Conservation (phyloP, 2,329 filamentous ascomycete genomes). For the Elsinoe necatrix region DNA sequence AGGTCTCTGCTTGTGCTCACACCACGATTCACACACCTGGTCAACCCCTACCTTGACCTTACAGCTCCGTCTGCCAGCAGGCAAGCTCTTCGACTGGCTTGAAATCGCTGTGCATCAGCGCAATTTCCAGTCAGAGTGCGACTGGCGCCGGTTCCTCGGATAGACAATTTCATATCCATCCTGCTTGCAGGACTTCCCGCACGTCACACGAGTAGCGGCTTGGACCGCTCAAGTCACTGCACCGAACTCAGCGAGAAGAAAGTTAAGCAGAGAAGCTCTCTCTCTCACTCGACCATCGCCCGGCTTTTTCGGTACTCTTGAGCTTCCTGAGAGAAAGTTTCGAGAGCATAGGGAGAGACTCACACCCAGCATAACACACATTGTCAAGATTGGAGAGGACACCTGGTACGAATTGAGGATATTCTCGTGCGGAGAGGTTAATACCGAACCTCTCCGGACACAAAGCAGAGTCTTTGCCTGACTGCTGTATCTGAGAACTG, state of each 20-base stretch:
- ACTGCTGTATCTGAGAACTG: not conserved
- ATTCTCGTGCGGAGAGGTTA: slow-evolving; percentile 14
- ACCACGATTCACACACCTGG: slow-evolving; percentile 1
- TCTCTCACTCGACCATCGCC: not conserved
- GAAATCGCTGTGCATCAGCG: not conserved
- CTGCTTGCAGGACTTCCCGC: not conserved
- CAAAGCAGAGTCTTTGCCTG: not conserved
- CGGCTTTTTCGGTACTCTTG: not conserved
- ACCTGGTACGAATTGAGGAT: not conserved
- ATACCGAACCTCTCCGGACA: slow-evolving; percentile 15
- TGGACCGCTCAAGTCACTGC: not conserved
- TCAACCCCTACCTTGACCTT: not conserved
- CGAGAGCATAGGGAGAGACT: not conserved
- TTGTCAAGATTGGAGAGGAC: not conserved
- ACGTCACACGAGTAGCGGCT: slow-evolving; percentile 1
- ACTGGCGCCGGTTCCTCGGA: not conserved
- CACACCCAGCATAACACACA: not conserved
- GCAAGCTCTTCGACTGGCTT: not conserved
- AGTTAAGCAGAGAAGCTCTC: not conserved
- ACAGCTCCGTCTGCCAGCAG: not conserved
- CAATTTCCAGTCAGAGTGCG: not conserved
- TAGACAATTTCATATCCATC: not conserved
- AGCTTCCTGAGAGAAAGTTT: not conserved
- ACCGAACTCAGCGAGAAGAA: not conserved
- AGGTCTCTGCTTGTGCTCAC: slow-evolving; percentile 5